Evolutionary conservation across 371 early-diverging fungal species (phyloP), one percentile per base, ranked within the genome.

Genomic region (Circinella umbellata): DNA sequence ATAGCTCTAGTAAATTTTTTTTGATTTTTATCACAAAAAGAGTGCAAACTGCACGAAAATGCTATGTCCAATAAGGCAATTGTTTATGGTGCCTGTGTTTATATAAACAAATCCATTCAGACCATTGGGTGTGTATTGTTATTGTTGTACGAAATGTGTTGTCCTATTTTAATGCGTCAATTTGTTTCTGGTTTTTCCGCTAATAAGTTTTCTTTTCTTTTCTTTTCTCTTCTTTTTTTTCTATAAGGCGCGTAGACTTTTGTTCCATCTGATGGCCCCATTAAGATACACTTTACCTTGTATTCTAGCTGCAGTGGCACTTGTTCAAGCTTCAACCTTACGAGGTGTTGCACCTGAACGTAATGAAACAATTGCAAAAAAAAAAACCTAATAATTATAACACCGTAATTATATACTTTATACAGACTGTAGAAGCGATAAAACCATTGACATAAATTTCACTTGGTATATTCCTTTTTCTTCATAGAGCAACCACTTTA

Each of bases 291-390:
- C 65, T 10, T 36, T 64, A 18, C 65, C 65, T 64, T 64, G 65
- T 48, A 64, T 64, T 10, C 36, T 64, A 35, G 65, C 65, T 36
- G 65, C 65, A n/a, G 36, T 64, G 36, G 53, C 65, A 14, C 15
- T 64, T n/a, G 65, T 64, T 8, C 65, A 64, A 35, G 65, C 65
- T 36, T 64, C 65, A 3, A n/a, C 49, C 11, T n/a, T 64, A 36
- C 53, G 65, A 34, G 65, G 65, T 36, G 51, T 64, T 36, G 37
- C 48, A 9, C 65, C 65, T 53, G 65, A 64, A 37, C 65, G 65
- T 64, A 27, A 27, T 27, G 27, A 27, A 27, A 57, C 3, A 35
- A 49, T 36, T 34, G n/a, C 53, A 53, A 17, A 18, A 34, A 17
- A 17, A 17, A n/a, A 15, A 34, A 39, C 4, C 42, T 3, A 42